Evolutionary conservation across 2,329 filamentous ascomycete genomes (phyloP).

Genomic region (Fusarium chlamydosporum): DNA sequence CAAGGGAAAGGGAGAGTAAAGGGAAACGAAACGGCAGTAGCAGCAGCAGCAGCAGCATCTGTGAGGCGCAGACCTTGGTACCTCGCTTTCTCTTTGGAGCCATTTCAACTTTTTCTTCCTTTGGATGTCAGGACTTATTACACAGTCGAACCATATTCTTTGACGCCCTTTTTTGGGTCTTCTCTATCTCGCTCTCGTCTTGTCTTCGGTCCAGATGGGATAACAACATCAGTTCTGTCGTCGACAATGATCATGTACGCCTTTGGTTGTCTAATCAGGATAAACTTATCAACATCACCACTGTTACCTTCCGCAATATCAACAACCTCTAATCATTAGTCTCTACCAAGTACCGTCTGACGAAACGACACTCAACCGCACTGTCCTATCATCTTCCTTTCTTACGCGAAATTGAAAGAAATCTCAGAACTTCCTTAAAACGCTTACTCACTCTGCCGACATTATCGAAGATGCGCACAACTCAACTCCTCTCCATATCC

Average conservation of each 20-base stretch:
- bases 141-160: neutral
- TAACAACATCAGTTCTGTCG: constrained; percentile 10
- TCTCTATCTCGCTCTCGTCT: neutral
- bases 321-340: constrained; percentile 11
- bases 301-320: constrained; percentile 21
- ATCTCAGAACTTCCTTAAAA: neutral
- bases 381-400: neutral
- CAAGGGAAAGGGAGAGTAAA: neutral
- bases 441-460: constrained; percentile 6
- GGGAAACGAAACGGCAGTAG: constrained; percentile 3
- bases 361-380: constrained; percentile 8
- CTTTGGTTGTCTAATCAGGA: constrained; percentile 37
- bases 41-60: constrained; percentile 3
- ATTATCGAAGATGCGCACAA: constrained; percentile 51
- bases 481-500: constrained; percentile 56
- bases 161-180: neutral
- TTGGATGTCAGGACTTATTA: constrained; percentile 1
- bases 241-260: constrained; percentile 44
- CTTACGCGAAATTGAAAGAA: neutral
- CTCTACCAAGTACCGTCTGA: constrained; percentile 11
- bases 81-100: constrained; percentile 10
- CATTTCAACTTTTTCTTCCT: constrained; percentile 22
- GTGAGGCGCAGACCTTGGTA: constrained; percentile 30
- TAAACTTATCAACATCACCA: constrained; percentile 31
- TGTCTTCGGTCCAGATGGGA: constrained; percentile 13